A percentile compares a stretch with the other conserved stretches of the same genome.
These are phyloP conservation scores for Phytophthora citricola DNA, from an alignment of 352 stramenopile genomes.

Conservation along the genomic window DNA sequence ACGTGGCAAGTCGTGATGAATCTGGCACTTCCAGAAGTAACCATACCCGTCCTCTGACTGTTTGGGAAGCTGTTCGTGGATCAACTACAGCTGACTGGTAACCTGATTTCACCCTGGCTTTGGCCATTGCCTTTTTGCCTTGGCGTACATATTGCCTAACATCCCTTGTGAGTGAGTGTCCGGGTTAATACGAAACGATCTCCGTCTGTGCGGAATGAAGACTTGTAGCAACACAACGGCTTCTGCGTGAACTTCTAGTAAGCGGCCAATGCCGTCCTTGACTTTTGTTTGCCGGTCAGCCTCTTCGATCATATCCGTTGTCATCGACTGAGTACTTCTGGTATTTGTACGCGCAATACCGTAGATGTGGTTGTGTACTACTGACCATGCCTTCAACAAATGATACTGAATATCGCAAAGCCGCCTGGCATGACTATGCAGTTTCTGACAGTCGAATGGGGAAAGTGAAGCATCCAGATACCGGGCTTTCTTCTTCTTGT, in stretches of 20 bases:
- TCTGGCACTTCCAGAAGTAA: conserved; percentile 68
- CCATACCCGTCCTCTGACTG: conserved; percentile 56
- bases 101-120: conserved; percentile 34
- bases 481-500: conserved; percentile 56
- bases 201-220: conserved; percentile 68
- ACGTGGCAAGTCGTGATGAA: conserved; percentile 50
- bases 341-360: conserved; percentile 36
- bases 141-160: conserved; percentile 55
- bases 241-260: conserved; percentile 54
- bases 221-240: conserved; percentile 37
- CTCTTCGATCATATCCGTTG: conserved; percentile 45
- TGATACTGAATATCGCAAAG: conserved; percentile 73
- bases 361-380: conserved; percentile 54
- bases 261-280: conserved; percentile 47
- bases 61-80: conserved; percentile 24
- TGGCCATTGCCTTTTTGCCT: conserved; percentile 43
- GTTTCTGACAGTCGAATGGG: conserved; percentile 55
- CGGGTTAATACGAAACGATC: not conserved
- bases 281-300: conserved; percentile 47
- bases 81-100: conserved; percentile 27
- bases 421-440: conserved; percentile 55
- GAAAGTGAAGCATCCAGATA: conserved; percentile 58
- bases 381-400: conserved; percentile 52
- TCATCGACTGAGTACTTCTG: conserved; percentile 5
- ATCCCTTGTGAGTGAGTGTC: conserved; percentile 32